A percentile compares a stretch with the other conserved stretches of the same genome.
These are phyloP conservation scores for Paxillus involutus DNA, from an alignment of 768 basidiomycete genomes.

Conservation along the genomic window DNA sequence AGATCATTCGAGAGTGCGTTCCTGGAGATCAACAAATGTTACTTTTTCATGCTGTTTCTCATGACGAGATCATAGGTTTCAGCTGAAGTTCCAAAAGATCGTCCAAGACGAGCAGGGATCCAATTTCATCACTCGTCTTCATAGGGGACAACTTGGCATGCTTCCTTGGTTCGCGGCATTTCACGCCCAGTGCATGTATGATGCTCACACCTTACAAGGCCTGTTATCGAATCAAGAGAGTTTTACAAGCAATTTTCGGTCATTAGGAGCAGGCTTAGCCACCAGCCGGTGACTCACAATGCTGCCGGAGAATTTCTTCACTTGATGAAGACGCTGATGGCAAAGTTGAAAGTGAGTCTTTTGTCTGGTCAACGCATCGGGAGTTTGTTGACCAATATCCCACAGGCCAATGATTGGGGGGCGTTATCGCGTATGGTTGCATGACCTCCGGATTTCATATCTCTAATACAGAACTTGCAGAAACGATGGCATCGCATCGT, in stretches of 20 bases:
- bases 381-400: background rate
- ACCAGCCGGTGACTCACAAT: slow-evolving; percentile 43
- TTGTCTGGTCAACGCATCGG: background rate
- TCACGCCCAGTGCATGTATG: too few relatives aligned
- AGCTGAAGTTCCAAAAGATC: slow-evolving; percentile 51
- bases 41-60: background rate
- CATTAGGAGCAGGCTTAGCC: slow-evolving; percentile 43
- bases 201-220: slow-evolving; percentile 17
- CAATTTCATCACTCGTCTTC: slow-evolving; percentile 57
- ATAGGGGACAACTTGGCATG: slow-evolving; percentile 48
- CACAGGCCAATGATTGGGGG: slow-evolving; percentile 57
- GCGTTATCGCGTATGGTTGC: slow-evolving; percentile 48
- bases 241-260: slow-evolving; percentile 51
- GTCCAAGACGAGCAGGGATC: slow-evolving; percentile 53
- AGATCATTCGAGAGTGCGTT: slow-evolving; percentile 53
- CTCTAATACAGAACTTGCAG: slow-evolving; percentile 17
- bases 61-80: slow-evolving; percentile 36
- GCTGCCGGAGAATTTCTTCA: slow-evolving; percentile 51
- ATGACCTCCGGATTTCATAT: too few relatives aligned
- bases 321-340: slow-evolving; percentile 58
- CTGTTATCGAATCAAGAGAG: slow-evolving; percentile 55
- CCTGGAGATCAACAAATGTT: background rate
- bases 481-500: slow-evolving; percentile 43
- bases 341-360: slow-evolving; percentile 50
- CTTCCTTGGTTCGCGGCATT: slow-evolving; percentile 43